Percentiles rank a stretch among this genome's conserved stretches.
phyloP scores from a whole-genome alignment of 768 basidiomycete species.

The Vararia minispora region DNA sequence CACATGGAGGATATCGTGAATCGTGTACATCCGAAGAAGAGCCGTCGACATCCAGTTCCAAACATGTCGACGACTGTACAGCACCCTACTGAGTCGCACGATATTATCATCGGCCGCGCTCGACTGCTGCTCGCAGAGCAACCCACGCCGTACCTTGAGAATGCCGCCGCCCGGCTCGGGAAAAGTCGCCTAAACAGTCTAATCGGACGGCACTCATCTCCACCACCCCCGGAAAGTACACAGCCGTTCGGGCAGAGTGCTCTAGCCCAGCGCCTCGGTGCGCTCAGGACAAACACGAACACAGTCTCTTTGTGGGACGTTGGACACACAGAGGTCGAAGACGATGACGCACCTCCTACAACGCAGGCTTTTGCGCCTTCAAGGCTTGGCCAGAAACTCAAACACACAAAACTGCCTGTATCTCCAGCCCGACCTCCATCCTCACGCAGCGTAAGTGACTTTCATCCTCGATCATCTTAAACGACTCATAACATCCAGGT shows the following conservation, averaged over 20 bases:
- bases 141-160: not conserved
- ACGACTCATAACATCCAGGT: slow-evolving; percentile 26
- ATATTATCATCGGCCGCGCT: slow-evolving; percentile 14
- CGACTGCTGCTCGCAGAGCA: slow-evolving; percentile 6
- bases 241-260: slow-evolving; percentile 18
- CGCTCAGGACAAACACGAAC: not conserved
- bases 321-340: not conserved
- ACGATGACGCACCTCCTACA: slow-evolving; percentile 11
- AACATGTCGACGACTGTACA: slow-evolving; percentile 6
- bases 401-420: not conserved
- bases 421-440: not conserved
- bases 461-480: not conserved
- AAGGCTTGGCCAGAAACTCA: too few species aligned
- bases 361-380: slow-evolving; percentile 25
- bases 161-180: too few species aligned
- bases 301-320: not conserved
- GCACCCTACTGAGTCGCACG: slow-evolving; percentile 10
- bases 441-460: not conserved
- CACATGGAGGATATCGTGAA: slow-evolving; percentile 12
- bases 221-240: slow-evolving; percentile 9
- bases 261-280: slow-evolving; percentile 5
- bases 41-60: slow-evolving; percentile 1
- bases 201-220: too few species aligned
- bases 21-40: slow-evolving; percentile 8
- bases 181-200: too few species aligned